These are phyloP conservation scores for Golubevia pallescens DNA, from an alignment of 1,284 basidiomycete species.

Conservation along the genomic window DNA sequence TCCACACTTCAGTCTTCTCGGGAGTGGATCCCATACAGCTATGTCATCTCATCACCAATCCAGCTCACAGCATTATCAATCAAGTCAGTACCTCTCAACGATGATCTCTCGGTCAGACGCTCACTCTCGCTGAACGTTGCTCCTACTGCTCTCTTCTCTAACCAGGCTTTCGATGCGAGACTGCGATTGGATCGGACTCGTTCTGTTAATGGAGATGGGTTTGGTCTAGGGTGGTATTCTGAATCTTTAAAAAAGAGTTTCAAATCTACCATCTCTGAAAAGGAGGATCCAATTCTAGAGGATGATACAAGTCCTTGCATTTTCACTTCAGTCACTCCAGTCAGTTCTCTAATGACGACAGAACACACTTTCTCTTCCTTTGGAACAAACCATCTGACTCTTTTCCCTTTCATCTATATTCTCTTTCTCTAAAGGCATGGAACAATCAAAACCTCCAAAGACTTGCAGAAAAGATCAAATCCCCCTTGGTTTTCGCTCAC, in stretches of 20 bases:
- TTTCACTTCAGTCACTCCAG: constrained; percentile 93
- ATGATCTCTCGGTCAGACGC: neutral
- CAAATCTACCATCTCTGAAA: neutral
- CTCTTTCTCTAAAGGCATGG: constrained; percentile 25
- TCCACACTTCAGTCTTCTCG: no score
- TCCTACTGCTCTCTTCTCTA: neutral
- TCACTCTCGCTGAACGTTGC: neutral
- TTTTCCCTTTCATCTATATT: neutral
- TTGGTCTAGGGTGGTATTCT: neutral
- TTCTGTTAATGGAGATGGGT: constrained; percentile 34
- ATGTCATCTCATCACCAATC: constrained; percentile 85
- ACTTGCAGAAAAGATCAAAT: constrained; percentile 57
- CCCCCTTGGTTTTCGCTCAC: constrained; percentile 54
- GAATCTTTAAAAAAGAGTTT: neutral
- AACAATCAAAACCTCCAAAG: constrained; percentile 56
- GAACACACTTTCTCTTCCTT: no score
- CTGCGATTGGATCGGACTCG: constrained; percentile 50
- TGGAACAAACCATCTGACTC: neutral
- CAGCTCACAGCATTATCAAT: constrained; percentile 82
- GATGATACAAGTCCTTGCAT: constrained; percentile 87
- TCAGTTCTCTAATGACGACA: constrained; percentile 64
- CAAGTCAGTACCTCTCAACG: constrained; percentile 12
- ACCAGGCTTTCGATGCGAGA: constrained; percentile 47
- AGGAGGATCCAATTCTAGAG: constrained; percentile 5
- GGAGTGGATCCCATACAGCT: no score